A percentile compares a stretch with the other conserved stretches of the same genome.
These are phyloP conservation scores for Conticribra guillardii DNA, from an alignment of 108 stramenopile genomes.

Conservation along the genomic window DNA sequence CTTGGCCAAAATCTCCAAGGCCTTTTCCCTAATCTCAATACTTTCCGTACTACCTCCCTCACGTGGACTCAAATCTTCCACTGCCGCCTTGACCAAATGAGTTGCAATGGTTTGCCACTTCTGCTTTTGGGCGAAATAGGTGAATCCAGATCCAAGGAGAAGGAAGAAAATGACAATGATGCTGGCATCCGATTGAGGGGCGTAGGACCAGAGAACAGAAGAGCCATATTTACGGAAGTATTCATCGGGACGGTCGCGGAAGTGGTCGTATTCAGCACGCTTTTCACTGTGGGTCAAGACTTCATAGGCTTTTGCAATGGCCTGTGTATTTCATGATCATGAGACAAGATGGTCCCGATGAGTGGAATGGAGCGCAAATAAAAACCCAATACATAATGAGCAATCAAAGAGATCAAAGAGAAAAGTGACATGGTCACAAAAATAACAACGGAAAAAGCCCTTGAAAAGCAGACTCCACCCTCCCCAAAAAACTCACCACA, in stretches of 20 bases:
- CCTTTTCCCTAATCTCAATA: constrained; percentile 72
- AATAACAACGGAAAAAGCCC: not conserved
- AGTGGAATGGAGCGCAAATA: not conserved
- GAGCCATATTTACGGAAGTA: constrained; percentile 84
- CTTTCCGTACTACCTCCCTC: constrained; percentile 82
- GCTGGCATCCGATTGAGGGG: constrained; percentile 78
- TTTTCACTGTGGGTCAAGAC: constrained; percentile 66
- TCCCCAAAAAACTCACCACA: constrained; percentile 66
- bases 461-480: not conserved
- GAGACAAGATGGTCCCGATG: not conserved
- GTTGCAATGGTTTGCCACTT: constrained; percentile 79
- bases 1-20: constrained; percentile 62
- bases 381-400: too few relatives aligned
- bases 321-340: constrained; percentile 37
- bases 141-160: constrained; percentile 51
- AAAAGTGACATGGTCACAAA: not conserved
- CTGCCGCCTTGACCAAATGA: constrained; percentile 75
- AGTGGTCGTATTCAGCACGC: constrained; percentile 81
- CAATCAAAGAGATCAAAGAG: too few relatives aligned
- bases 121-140: constrained; percentile 75
- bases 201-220: constrained; percentile 73
- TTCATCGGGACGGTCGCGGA: constrained; percentile 83
- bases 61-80: constrained; percentile 74
- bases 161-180: constrained; percentile 70
- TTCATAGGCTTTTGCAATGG: constrained; percentile 85